A percentile compares a stretch with the other conserved stretches of the same genome.
phyloP scores from a whole-genome alignment of 2,329 filamentous ascomycete genomes.

The Fusarium buxicola region DNA sequence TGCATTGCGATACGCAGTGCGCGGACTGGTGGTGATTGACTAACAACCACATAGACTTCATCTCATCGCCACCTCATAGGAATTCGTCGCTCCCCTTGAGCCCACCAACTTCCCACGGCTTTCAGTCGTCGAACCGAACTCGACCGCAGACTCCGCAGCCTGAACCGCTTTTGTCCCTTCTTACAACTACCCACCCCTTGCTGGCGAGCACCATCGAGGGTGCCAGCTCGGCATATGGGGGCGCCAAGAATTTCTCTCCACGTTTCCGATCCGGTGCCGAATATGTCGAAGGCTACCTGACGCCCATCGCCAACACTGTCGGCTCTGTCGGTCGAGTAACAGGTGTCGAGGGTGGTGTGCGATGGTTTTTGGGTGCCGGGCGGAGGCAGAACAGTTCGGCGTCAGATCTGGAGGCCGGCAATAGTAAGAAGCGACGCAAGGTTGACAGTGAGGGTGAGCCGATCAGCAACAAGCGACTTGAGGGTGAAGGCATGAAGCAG shows the following conservation, averaged over 20 bases:
- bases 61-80: constrained; percentile 69
- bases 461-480: constrained; percentile 46
- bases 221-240: constrained; percentile 86
- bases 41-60: constrained; percentile 65
- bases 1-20: constrained; percentile 11
- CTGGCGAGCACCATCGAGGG: constrained; percentile 87
- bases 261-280: constrained; percentile 90
- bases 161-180: constrained; percentile 85
- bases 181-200: constrained; percentile 89
- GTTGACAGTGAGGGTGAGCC: constrained; percentile 57
- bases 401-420: constrained; percentile 60
- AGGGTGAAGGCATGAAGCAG: constrained; percentile 46
- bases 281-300: constrained; percentile 89
- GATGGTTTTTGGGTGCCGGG: constrained; percentile 80
- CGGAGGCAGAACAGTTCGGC: constrained; percentile 62
- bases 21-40: constrained; percentile 22
- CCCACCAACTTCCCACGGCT: constrained; percentile 51
- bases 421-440: constrained; percentile 68
- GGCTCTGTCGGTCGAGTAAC: constrained; percentile 85
- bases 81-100: constrained; percentile 56
- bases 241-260: constrained; percentile 90
- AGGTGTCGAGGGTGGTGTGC: constrained; percentile 86
- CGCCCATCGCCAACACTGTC: constrained; percentile 87
- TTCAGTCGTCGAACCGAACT: constrained; percentile 37
- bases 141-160: constrained; percentile 62